Evolutionary conservation across 148 eudicot species (phyloP).

Genomic region (Chenopodium berlandieri): DNA sequence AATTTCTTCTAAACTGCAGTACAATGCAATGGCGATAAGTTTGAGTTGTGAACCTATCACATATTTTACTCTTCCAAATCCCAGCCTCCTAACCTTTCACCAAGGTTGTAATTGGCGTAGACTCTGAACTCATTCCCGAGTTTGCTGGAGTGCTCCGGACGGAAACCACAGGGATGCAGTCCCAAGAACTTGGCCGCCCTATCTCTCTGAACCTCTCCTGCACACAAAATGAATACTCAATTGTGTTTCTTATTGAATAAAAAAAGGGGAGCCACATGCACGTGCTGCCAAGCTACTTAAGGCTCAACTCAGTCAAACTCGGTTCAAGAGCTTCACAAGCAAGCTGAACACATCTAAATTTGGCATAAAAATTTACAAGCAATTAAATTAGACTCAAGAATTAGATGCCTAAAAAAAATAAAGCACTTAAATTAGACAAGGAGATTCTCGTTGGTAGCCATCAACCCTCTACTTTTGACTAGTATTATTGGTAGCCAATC

Average conservation of each 20-base stretch:
- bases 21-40: neutral
- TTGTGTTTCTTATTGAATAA: neutral
- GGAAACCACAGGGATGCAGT: constrained; percentile 79
- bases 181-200: constrained; percentile 70
- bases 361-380: neutral
- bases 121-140: constrained; percentile 89
- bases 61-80: constrained; percentile 28
- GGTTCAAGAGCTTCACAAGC: neutral
- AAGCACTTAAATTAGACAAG: too few relatives aligned
- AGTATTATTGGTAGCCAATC: too few relatives aligned
- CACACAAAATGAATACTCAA: constrained; percentile 2
- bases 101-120: constrained; percentile 90
- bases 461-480: too few relatives aligned
- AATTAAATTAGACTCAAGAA: neutral
- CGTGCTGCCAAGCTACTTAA: neutral
- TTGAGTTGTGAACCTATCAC: neutral
- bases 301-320: neutral
- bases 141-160: constrained; percentile 84
- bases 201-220: constrained; percentile 83
- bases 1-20: neutral
- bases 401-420: neutral
- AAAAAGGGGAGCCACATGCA: neutral
- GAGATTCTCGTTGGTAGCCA: too few relatives aligned
- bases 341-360: neutral
- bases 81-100: constrained; percentile 80